phyloP scores from a whole-genome alignment of 768 basidiomycete species.

The Lentinula boryana region DNA sequence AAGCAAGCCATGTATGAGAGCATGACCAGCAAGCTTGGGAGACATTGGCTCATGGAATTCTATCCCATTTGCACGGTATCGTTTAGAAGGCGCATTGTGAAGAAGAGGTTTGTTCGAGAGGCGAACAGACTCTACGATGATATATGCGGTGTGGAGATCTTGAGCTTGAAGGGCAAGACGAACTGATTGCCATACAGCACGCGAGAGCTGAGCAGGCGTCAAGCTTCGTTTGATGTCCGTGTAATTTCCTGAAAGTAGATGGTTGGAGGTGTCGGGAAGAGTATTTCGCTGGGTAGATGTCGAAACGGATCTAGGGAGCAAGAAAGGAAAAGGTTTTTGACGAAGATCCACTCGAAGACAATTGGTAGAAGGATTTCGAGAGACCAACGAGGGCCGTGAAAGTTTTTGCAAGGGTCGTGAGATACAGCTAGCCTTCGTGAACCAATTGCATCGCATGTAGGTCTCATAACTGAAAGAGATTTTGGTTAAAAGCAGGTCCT shows the following conservation, averaged over 20 bases:
- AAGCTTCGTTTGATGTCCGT: not conserved
- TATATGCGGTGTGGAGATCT: conserved; percentile 1
- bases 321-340: not conserved
- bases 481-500: not conserved
- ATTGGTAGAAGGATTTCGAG: not conserved
- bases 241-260: not conserved
- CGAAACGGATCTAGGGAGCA: not conserved
- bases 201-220: not conserved
- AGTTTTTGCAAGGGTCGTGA: not conserved
- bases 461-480: not conserved
- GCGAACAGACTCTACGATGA: conserved; percentile 1
- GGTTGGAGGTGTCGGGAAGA: not conserved
- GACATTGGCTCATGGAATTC: conserved; percentile 47
- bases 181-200: not conserved
- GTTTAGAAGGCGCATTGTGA: not conserved
- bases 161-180: not conserved
- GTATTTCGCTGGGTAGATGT: not conserved
- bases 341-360: not conserved
- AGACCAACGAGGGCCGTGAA: not conserved
- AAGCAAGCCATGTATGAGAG: conserved; percentile 58
- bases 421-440: conserved; percentile 6
- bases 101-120: conserved; percentile 6
- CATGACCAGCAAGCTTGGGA: conserved; percentile 55
- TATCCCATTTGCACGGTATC: conserved; percentile 19
- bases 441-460: conserved; percentile 10